Conservation (phyloP, 805 yeast species). For the Candida xiaguanensis region DNA sequence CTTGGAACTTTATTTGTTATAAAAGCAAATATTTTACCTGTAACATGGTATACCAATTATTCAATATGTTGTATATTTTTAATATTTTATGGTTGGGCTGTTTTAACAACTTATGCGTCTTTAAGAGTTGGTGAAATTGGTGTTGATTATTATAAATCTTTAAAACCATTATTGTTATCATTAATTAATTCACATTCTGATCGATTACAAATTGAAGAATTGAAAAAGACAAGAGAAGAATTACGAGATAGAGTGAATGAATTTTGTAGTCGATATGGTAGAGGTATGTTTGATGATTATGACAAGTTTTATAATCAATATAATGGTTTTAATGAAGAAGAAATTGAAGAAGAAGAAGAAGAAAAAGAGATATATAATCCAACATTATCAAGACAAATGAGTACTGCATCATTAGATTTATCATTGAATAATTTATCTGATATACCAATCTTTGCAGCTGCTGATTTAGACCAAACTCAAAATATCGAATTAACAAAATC, state of each 20-base stretch:
- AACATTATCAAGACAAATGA: constrained; percentile 2
- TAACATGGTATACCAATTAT: constrained; percentile 1
- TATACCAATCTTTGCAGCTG: constrained; percentile 25
- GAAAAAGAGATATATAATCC: neutral
- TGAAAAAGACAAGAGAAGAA: constrained; percentile 24
- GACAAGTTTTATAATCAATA: constrained; percentile 28
- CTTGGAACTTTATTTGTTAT: constrained; percentile 24
- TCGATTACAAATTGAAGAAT: constrained; percentile 26
- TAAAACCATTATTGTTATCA: constrained; percentile 34
- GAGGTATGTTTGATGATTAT: constrained; percentile 36
- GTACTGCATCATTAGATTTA: constrained; percentile 8
- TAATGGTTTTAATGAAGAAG: constrained; percentile 10
- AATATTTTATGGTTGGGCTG: constrained; percentile 32
- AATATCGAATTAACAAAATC: constrained; percentile 2
- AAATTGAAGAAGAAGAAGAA: constrained; percentile 4
- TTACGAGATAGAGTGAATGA: constrained; percentile 28
- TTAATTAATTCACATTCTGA: constrained; percentile 26
- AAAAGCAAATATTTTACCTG: constrained; percentile 3
- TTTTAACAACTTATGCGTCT: constrained; percentile 39
- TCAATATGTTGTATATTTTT: constrained; percentile 21
- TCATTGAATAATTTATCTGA: constrained; percentile 20
- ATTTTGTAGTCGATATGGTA: constrained; percentile 36
- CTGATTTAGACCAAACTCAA: constrained; percentile 7
- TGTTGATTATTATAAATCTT: constrained; percentile 37
- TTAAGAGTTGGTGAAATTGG: constrained; percentile 41